A percentile compares a stretch with the other conserved stretches of the same genome.
These are phyloP conservation scores for Halophytophthora batemanensis DNA, from an alignment of 352 stramenopile species.

Conservation along the genomic window DNA sequence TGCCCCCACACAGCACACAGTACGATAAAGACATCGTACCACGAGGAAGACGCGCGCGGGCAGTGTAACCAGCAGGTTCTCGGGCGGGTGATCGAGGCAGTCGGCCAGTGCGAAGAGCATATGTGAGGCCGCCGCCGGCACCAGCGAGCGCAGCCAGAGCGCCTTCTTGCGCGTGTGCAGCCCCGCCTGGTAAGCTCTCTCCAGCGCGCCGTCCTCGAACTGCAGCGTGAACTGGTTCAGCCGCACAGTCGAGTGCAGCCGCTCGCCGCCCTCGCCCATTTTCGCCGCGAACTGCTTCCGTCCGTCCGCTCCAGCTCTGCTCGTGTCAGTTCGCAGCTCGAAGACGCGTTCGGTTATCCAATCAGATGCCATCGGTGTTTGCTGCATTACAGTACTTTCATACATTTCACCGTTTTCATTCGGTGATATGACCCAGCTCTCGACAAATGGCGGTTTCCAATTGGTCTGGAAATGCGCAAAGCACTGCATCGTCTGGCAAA, in stretches of 20 bases:
- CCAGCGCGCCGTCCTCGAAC: slow-evolving; percentile 69
- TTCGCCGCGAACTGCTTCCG: too few relatives aligned
- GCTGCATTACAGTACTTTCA: too few relatives aligned
- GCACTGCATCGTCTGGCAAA: too few relatives aligned
- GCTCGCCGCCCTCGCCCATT: slow-evolving; percentile 8
- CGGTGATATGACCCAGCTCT: too few relatives aligned
- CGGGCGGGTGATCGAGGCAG: slow-evolving; percentile 59
- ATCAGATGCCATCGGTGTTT: too few relatives aligned
- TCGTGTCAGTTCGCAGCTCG: too few relatives aligned
- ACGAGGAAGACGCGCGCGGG: slow-evolving; percentile 65
- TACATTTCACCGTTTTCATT: too few relatives aligned
- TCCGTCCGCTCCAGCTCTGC: too few relatives aligned
- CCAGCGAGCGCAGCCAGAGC: slow-evolving; percentile 78
- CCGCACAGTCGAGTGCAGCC: slow-evolving; percentile 73
- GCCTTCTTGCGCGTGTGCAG: slow-evolving; percentile 77
- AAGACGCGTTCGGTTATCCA: too few relatives aligned
- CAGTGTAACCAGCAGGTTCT: slow-evolving; percentile 72
- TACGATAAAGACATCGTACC: slow-evolving; percentile 11
- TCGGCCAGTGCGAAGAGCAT: slow-evolving; percentile 74
- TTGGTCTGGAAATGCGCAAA: too few relatives aligned
- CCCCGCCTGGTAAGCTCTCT: slow-evolving; percentile 58
- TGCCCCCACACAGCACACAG: neutral
- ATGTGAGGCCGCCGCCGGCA: slow-evolving; percentile 66
- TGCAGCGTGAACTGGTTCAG: slow-evolving; percentile 80
- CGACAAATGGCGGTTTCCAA: too few relatives aligned